Evolutionary conservation across 441 rosid species (phyloP).

Genomic region (Populus trichocarpa): DNA sequence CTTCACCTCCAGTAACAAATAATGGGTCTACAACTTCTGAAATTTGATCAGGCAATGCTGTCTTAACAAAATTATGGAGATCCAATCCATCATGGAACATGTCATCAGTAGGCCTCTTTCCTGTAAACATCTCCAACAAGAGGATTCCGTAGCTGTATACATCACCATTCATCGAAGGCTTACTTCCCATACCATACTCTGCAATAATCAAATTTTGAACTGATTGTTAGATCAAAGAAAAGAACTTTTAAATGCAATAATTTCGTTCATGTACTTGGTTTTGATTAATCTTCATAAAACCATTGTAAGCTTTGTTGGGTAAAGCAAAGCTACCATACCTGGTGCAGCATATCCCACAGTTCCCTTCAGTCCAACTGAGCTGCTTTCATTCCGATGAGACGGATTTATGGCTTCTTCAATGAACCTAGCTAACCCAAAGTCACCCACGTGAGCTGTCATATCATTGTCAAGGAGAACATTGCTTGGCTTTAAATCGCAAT

Average conservation of each 20-base stretch:
- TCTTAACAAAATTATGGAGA: background rate
- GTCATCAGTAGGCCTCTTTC: background rate
- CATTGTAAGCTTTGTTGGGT: too few relatives aligned
- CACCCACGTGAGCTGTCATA: constrained; percentile 10
- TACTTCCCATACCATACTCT: constrained; percentile 16
- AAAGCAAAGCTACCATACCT: background rate
- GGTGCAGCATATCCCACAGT: constrained; percentile 9
- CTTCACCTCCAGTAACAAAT: background rate
- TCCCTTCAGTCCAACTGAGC: background rate
- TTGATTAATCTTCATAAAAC: too few relatives aligned
- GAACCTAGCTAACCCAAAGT: constrained; percentile 7
- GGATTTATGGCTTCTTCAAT: background rate
- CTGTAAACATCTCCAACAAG: constrained; percentile 4
- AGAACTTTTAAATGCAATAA: too few relatives aligned
- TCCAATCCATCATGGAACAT: background rate
- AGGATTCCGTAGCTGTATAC: constrained; percentile 5
- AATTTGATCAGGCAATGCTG: constrained; percentile 2
- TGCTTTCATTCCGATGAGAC: too few relatives aligned
- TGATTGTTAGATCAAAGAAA: too few relatives aligned
- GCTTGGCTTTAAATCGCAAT: constrained; percentile 11
- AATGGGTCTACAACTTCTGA: background rate
- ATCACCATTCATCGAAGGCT: constrained; percentile 4
- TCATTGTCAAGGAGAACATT: constrained; percentile 8
- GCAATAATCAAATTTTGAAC: too few relatives aligned
- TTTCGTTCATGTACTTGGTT: too few relatives aligned